These are phyloP conservation scores for Lanmaoa rubissima DNA, from an alignment of 768 basidiomycete species.

Conservation along the genomic window DNA sequence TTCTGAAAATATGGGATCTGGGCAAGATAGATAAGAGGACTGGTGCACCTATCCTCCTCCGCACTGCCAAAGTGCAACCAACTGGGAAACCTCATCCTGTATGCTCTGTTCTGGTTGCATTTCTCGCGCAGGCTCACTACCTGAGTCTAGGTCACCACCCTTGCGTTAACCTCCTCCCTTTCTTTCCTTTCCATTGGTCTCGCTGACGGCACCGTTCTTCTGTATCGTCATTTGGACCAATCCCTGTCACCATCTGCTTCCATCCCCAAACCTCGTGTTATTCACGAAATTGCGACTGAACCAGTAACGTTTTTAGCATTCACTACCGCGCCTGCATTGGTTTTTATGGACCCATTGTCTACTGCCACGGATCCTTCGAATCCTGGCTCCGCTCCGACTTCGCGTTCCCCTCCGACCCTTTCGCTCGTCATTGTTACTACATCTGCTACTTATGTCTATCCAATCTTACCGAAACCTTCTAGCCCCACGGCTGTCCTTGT, in stretches of 20 bases:
- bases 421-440: slow-evolving; percentile 89
- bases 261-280: slow-evolving; percentile 80
- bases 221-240: slow-evolving; percentile 90
- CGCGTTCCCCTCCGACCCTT: slow-evolving; percentile 38
- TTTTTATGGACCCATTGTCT: slow-evolving; percentile 23
- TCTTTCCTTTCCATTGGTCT: slow-evolving; percentile 90
- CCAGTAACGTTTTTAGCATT: slow-evolving; percentile 94
- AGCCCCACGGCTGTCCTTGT: slow-evolving; percentile 66
- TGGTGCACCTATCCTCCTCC: slow-evolving; percentile 59
- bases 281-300: slow-evolving; percentile 83
- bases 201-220: slow-evolving; percentile 90
- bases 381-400: not conserved
- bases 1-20: slow-evolving; percentile 90
- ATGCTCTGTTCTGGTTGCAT: slow-evolving; percentile 11
- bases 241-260: slow-evolving; percentile 76
- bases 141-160: slow-evolving; percentile 58
- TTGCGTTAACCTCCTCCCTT: slow-evolving; percentile 75
- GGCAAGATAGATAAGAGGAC: slow-evolving; percentile 65
- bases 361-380: slow-evolving; percentile 20
- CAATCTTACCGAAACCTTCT: slow-evolving; percentile 68
- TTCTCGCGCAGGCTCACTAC: not conserved
- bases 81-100: slow-evolving; percentile 80
- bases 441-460: slow-evolving; percentile 73
- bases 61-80: slow-evolving; percentile 75
- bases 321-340: slow-evolving; percentile 37